phyloP scores from a whole-genome alignment of 2,329 filamentous ascomycete genomes.

The Dendrostoma leiphaemia region DNA sequence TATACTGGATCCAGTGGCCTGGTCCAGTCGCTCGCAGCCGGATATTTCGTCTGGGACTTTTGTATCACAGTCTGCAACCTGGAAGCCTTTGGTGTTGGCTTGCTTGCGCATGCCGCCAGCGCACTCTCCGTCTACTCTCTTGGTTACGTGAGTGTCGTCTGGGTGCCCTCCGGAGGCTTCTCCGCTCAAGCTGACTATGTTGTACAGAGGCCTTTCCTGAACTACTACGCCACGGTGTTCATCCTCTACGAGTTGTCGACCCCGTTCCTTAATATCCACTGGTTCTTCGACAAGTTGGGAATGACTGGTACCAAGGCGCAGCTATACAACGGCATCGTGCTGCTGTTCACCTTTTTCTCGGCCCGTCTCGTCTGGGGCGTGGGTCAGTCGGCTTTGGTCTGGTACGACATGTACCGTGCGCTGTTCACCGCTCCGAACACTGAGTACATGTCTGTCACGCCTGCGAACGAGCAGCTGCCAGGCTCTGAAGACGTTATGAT shows the following conservation, averaged over 20 bases:
- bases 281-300: constrained; percentile 85
- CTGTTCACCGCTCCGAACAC: constrained; percentile 42
- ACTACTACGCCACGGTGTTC: constrained; percentile 78
- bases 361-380: constrained; percentile 78
- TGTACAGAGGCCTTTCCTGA: constrained; percentile 74
- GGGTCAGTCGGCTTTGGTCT: constrained; percentile 67
- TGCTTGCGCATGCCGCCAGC: constrained; percentile 73
- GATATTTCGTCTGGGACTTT: constrained; percentile 85
- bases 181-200: not conserved
- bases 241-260: constrained; percentile 86
- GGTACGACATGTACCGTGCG: constrained; percentile 65
- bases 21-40: constrained; percentile 72
- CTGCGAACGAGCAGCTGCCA: constrained; percentile 28
- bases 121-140: constrained; percentile 73
- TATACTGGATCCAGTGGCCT: constrained; percentile 72
- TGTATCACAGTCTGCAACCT: constrained; percentile 66
- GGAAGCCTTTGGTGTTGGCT: constrained; percentile 71
- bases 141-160: constrained; percentile 66
- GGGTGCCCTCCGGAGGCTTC: not conserved
- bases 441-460: constrained; percentile 29
- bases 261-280: constrained; percentile 84
- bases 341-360: constrained; percentile 72
- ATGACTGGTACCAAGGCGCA: constrained; percentile 74
- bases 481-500: constrained; percentile 40
- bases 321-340: constrained; percentile 72